Base-by-base conservation (phyloP, 768 basidiomycete genomes). In the Suillus subalutaceus region DNA sequence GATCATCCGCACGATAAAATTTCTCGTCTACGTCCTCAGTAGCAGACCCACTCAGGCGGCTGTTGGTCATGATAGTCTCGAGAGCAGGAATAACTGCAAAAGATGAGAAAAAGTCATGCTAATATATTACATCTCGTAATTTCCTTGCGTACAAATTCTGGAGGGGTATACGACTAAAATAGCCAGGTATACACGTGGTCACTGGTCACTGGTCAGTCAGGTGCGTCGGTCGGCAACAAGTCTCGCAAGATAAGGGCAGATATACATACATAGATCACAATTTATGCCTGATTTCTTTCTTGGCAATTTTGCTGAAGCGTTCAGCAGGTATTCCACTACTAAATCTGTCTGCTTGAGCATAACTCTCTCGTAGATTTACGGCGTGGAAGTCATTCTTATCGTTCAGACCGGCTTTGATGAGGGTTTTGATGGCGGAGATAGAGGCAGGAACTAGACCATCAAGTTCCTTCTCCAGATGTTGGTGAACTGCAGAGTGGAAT, bases 221-320 rank as follows among this genome's bases (percentile, higher is more conserved):
- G 56, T 38, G 37, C 12, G 26, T 26, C 8, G 9, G 16, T 41
- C 40, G 26, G 15, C 26, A 16, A 30, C 23, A 59, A 32, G 41
- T 9, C 18, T 41, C 9, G 40, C 26, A 18, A 41, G 53, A 48
- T 32, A 53, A 58, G 38, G 20, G 20, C 9, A 48, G 20, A 52
- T 41, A 52, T 43, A 43, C 23, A 44, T 43, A 46, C 63, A 56
- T 35, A 4, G 40, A 6, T 75, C 72, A 90, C 44, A 90, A 73
- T 69, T 89, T 90, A 71, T 90, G 89, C 68, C 78, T 88, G 68
- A 90, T 85, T 75, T 91, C 88, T 71, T 86, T 90, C 58, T 72
- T 81, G 23, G 88, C 84, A 64, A 91, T 83, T 73, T 81, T 83
- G 30, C 69, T 75, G 68, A 91, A 92, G 56, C 84, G 84, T 67